These are phyloP conservation scores for Hypocrella siamensis DNA, from an alignment of 2,329 filamentous ascomycete species.

Conservation along the genomic window DNA sequence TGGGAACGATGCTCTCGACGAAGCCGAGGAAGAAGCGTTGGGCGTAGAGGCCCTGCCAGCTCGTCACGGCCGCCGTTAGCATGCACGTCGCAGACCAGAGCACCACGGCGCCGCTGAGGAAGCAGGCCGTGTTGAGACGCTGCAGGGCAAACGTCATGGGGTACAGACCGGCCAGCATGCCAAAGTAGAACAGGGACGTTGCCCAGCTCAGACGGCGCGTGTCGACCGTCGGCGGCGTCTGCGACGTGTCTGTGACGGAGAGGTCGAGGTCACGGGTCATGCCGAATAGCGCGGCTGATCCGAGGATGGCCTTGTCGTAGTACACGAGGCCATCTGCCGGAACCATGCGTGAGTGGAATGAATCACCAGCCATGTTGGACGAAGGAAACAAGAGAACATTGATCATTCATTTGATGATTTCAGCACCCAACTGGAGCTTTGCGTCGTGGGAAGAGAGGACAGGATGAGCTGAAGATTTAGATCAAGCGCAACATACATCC, in stretches of 20 bases:
- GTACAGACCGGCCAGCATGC: slow-evolving; percentile 59
- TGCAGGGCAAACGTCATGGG: slow-evolving; percentile 59
- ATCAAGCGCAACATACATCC: slow-evolving; percentile 17
- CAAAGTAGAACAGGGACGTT: slow-evolving; percentile 67
- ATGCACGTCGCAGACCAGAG: slow-evolving; percentile 54
- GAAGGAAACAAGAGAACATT: background rate
- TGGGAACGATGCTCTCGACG: slow-evolving; percentile 49
- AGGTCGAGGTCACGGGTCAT: slow-evolving; percentile 57
- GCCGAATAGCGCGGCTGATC: slow-evolving; percentile 57
- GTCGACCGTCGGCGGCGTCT: slow-evolving; percentile 38
- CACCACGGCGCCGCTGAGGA: slow-evolving; percentile 47
- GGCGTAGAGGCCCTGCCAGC: slow-evolving; percentile 45
- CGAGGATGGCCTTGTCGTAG: slow-evolving; percentile 51
- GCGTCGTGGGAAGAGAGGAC: background rate
- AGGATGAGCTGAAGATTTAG: background rate
- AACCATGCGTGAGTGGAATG: background rate
- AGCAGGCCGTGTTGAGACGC: slow-evolving; percentile 46
- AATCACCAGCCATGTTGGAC: background rate
- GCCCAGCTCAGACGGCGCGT: slow-evolving; percentile 61
- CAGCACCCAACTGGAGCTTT: too few species aligned
- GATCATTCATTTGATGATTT: too few species aligned
- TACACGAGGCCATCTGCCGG: slow-evolving; percentile 23
- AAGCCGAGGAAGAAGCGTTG: slow-evolving; percentile 52
- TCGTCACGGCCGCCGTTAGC: slow-evolving; percentile 50
- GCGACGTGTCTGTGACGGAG: slow-evolving; percentile 27